Conservation (phyloP, 495 filamentous ascomycete species). For the Annulohypoxylon maeteangense region DNA sequence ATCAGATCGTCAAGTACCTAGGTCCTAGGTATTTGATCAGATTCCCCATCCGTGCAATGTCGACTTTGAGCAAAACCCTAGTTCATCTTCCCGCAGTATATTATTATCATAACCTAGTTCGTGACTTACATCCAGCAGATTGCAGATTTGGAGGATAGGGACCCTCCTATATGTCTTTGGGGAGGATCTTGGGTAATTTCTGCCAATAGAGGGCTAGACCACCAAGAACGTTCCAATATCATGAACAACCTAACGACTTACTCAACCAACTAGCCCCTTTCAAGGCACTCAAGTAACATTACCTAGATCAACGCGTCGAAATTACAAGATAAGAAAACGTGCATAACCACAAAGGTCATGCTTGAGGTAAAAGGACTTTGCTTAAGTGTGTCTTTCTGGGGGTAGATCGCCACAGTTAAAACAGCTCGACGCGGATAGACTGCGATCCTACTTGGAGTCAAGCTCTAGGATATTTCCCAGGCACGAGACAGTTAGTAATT, state of each 20-base stretch:
- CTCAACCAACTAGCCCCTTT: constrained; percentile 14
- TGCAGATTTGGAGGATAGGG: constrained; percentile 1
- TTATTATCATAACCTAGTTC: constrained; percentile 15
- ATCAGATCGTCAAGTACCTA: constrained; percentile 19
- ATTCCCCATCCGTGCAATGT: constrained; percentile 31
- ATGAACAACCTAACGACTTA: constrained; percentile 1
- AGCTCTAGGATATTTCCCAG: not conserved
- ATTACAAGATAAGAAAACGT: constrained; percentile 13
- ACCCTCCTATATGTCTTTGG: not conserved
- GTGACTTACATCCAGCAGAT: constrained; percentile 23
- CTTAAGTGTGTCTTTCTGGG: not conserved
- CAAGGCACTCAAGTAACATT: constrained; percentile 3
- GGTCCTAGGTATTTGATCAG: not conserved
- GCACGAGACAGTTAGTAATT: not conserved
- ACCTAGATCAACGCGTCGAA: constrained; percentile 2
- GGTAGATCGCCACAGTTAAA: not conserved
- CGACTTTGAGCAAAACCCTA: constrained; percentile 19
- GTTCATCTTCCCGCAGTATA: not conserved
- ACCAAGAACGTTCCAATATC: constrained; percentile 16
- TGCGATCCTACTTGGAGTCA: not conserved
- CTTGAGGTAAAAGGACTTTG: constrained; percentile 10
- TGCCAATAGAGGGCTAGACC: constrained; percentile 11
- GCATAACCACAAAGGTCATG: not conserved
- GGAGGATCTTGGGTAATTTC: constrained; percentile 23
- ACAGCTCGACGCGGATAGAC: not conserved